Conservation (phyloP, 441 rosid genomes). For the Adansonia rubrostipa region DNA sequence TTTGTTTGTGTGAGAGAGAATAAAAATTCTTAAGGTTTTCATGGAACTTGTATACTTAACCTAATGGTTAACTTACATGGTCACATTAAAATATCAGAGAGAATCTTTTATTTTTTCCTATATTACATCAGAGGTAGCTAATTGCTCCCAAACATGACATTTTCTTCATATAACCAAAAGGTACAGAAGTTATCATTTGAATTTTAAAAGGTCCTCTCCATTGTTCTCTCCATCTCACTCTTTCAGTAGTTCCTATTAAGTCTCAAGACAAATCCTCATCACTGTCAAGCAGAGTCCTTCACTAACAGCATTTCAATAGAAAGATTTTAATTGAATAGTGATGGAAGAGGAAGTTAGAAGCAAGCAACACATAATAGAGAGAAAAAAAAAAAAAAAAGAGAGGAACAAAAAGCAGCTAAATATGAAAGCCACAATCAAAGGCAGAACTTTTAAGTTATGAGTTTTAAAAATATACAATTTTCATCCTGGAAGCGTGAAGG, state of each 20-base stretch:
- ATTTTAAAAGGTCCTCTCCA: background rate
- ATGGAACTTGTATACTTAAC: background rate
- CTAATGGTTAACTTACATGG: background rate
- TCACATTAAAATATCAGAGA: background rate
- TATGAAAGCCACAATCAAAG: slow-evolving; percentile 16
- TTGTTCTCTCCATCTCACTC: slow-evolving; percentile 14
- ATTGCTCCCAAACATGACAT: slow-evolving; percentile 2
- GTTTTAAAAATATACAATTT: slow-evolving; percentile 57
- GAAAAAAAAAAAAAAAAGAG: no score
- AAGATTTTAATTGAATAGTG: background rate
- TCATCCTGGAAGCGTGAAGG: slow-evolving; percentile 59
- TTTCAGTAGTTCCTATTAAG: background rate
- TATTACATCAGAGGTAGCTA: background rate
- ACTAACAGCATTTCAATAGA: background rate
- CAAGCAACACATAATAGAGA: background rate
- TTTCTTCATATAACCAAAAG: slow-evolving; percentile 3
- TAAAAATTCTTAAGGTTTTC: background rate
- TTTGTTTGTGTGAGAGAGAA: background rate
- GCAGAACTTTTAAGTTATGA: background rate
- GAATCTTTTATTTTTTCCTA: background rate
- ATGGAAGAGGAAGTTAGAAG: background rate
- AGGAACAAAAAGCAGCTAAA: background rate
- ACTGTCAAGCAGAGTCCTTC: background rate
- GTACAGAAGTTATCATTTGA: slow-evolving; percentile 7
- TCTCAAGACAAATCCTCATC: background rate